These are phyloP conservation scores for Phoenix roebelenii DNA, from an alignment of 176 grass and related monocot genomes.

Conservation along the genomic window DNA sequence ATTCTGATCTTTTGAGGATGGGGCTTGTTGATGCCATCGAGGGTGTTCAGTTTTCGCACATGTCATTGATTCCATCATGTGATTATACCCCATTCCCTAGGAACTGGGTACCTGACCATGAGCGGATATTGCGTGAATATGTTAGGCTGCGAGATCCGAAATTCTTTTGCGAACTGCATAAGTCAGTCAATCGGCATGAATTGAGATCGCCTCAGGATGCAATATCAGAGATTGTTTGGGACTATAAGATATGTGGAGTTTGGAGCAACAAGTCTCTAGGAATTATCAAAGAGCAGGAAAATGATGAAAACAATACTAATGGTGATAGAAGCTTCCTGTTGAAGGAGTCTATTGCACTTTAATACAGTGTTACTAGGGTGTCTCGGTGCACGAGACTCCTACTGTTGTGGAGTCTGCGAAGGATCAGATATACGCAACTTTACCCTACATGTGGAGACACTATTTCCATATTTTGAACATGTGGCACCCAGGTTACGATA, in stretches of 20 bases:
- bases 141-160: constrained; percentile 88
- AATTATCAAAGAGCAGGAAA: constrained; percentile 18
- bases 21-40: constrained; percentile 87
- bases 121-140: constrained; percentile 68
- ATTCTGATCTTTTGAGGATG: constrained; percentile 93
- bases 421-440: too few species aligned
- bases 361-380: too few species aligned
- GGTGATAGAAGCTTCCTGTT: constrained; percentile 28
- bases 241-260: constrained; percentile 76
- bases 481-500: too few species aligned
- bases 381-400: too few species aligned
- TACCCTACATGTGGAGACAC: too few species aligned
- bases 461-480: too few species aligned
- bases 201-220: constrained; percentile 70
- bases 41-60: constrained; percentile 80
- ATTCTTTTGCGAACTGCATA: constrained; percentile 75
- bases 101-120: constrained; percentile 79
- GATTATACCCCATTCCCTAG: constrained; percentile 87
- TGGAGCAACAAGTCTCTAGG: constrained; percentile 43
- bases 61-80: constrained; percentile 78
- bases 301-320: constrained; percentile 12
- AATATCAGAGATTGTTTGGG: constrained; percentile 65
- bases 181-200: constrained; percentile 54
- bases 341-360: constrained; percentile 18
- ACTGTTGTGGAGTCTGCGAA: too few species aligned